Conservation (phyloP, 2,329 filamentous ascomycete species). For the Apiospora hydei region DNA sequence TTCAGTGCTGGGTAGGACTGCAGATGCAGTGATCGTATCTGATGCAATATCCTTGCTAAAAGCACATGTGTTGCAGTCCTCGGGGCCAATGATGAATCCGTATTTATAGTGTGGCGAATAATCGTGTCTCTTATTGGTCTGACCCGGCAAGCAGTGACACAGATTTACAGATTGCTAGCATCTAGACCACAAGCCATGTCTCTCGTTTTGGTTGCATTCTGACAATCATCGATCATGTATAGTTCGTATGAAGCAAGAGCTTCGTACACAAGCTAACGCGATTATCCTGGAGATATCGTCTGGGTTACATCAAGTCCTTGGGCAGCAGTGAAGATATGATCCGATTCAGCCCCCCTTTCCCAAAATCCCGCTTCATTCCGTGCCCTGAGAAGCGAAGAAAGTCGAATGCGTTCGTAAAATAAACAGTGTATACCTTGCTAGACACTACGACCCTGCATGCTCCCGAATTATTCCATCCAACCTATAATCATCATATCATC, state of each 20-base stretch:
- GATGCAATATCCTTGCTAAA: neutral
- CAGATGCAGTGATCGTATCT: slow-evolving; percentile 9
- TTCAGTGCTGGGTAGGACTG: neutral
- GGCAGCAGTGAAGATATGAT: neutral
- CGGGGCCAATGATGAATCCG: neutral
- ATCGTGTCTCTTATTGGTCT: neutral
- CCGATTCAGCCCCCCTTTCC: neutral
- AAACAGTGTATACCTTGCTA: too few species aligned
- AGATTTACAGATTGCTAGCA: neutral
- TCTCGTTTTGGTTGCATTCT: neutral
- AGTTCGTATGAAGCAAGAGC: too few species aligned
- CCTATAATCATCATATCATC: too few species aligned
- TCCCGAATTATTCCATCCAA: too few species aligned
- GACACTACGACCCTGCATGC: too few species aligned
- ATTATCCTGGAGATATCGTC: neutral
- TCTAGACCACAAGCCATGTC: neutral
- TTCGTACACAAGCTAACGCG: too few species aligned
- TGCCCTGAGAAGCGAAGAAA: too few species aligned
- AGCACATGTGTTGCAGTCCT: neutral
- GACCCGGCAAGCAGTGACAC: neutral
- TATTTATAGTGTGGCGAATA: neutral
- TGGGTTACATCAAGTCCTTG: neutral
- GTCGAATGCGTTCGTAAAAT: too few species aligned
- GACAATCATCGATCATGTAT: too few species aligned
- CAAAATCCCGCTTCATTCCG: too few species aligned